Base-by-base conservation (phyloP, 2,329 filamentous ascomycete species). In the Lomentospora prolificans region DNA sequence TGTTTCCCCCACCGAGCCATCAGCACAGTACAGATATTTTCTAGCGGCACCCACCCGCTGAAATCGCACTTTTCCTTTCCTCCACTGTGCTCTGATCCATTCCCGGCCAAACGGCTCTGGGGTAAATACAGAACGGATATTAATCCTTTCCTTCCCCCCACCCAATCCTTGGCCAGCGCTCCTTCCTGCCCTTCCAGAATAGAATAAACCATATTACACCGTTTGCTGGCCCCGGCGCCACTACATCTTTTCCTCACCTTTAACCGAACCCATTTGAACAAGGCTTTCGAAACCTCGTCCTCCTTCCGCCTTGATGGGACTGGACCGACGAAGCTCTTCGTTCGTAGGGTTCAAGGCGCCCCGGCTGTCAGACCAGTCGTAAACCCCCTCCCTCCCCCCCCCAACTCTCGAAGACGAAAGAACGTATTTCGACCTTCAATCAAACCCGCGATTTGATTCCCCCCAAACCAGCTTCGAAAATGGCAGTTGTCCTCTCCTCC, bases 401-500 rank as follows among this genome's bases (percentile, higher is more conserved):
- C 39, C n/a, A 8, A 46, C 39, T 6, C 17, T 17, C 30, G 30
- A n/a, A n/a, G n/a, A n/a, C n/a, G n/a, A n/a, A n/a, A n/a, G n/a
- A n/a, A n/a, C n/a, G n/a, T n/a, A n/a, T n/a, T n/a, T n/a, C n/a
- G n/a, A n/a, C n/a, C n/a, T n/a, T n/a, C n/a, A n/a, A n/a, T n/a
- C n/a, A n/a, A n/a, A n/a, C n/a, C n/a, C n/a, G n/a, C n/a, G n/a
- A n/a, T n/a, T n/a, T n/a, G n/a, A n/a, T n/a, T n/a, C n/a, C n/a
- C n/a, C n/a, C n/a, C n/a, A n/a, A n/a, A n/a, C n/a, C 36, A 41
- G 19, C 12, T 31, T 31, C 25, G 24, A 51, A 51, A n/a, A 51
- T 51, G 48, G 79, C 79, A 39, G 76, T 80, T 60, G 78, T 81
- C 61, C 69, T 82, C 58, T 65, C 75, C 46, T 76, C 79, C 14